phyloP scores from a whole-genome alignment of 768 basidiomycete species.

The Coprinopsis cinerea region DNA sequence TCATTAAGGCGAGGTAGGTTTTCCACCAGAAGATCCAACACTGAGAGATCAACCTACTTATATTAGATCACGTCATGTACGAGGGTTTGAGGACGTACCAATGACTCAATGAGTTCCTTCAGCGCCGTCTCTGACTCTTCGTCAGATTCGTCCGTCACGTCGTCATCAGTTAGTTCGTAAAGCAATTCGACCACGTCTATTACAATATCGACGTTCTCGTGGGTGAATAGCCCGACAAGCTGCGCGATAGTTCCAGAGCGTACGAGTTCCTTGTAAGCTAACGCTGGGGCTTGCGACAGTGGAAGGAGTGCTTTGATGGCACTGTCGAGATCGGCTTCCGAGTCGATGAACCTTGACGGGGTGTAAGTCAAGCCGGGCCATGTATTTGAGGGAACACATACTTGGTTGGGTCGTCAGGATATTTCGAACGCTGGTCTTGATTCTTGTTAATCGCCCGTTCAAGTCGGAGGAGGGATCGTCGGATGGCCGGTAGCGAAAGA shows the following conservation, averaged over 20 bases:
- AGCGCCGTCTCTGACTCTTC: conserved; percentile 63
- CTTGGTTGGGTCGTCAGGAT: conserved; percentile 89
- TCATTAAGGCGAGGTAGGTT: conserved; percentile 89
- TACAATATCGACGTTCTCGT: conserved; percentile 97
- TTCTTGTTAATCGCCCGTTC: conserved; percentile 93
- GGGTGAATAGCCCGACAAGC: conserved; percentile 81
- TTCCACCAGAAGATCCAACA: conserved; percentile 84
- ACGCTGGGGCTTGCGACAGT: conserved; percentile 73
- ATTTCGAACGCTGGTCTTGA: conserved; percentile 94
- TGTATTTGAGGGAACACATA: conserved; percentile 24
- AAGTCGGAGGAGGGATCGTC: conserved; percentile 70
- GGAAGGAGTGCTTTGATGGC: conserved; percentile 86
- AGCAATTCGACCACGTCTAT: conserved; percentile 91
- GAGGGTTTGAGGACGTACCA: conserved; percentile 47
- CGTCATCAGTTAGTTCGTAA: conserved; percentile 94
- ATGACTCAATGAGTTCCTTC: conserved; percentile 64
- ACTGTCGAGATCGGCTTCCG: conserved; percentile 89
- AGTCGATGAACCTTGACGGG: conserved; percentile 85
- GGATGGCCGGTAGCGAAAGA: conserved; percentile 63
- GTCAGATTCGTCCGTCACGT: conserved; percentile 72
- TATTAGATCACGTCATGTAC: neutral
- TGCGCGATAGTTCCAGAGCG: conserved; percentile 63
- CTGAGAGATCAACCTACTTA: conserved; percentile 69
- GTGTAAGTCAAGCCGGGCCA: conserved; percentile 3
- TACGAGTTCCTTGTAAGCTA: conserved; percentile 88